Base-by-base conservation (phyloP, 2,329 filamentous ascomycete genomes). In the Raffaelea arxii region DNA sequence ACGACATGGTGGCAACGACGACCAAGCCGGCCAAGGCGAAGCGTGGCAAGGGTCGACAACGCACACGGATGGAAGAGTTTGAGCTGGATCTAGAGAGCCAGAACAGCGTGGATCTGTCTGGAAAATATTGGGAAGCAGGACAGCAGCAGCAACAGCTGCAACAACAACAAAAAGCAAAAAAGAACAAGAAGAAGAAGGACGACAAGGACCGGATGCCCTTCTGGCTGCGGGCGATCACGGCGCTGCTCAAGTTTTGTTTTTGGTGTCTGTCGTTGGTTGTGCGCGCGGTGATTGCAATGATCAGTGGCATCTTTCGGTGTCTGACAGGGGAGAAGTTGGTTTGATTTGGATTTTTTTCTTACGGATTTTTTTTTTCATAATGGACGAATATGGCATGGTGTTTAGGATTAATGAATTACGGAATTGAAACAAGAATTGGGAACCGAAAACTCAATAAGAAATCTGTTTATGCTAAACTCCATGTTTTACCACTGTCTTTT, bases 1-100 rank as follows among this genome's bases (percentile, higher is more conserved):
- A 6, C 25, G 22, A 49, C 51, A 25, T 46, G 30, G 48, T 54
- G 51, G 46, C 52, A 49, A 23, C 38, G 22, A 25, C 38, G 62
- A 12, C 43, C 40, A 51, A 49, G 51, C 48, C 60, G 27, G 58
- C 58, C 49, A 57, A 56, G 51, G 48, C 47, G 39, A 59, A 56
- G 55, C 63, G 61, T 54, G 59, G 61, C 21, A 46, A 45, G 45
- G 21, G 39, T 22, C 32, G n/a, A 35, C 25, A 30, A 16, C 48
- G 45, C 41, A 46, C 59, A 59, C 69, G 67, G 52, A 68, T 76
- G 57, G 74, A 80, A 53, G 70, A 74, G 54, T 74, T 81, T 48
- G 79, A 77, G 59, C 63, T 82, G 32, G 79, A 83, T 53, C 59
- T 83, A 5, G 79, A 82, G 62, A 82, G 78, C 57, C 79, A 82